phyloP scores from a whole-genome alignment of 805 yeast genomes.

The Pichia membranifaciens region DNA sequence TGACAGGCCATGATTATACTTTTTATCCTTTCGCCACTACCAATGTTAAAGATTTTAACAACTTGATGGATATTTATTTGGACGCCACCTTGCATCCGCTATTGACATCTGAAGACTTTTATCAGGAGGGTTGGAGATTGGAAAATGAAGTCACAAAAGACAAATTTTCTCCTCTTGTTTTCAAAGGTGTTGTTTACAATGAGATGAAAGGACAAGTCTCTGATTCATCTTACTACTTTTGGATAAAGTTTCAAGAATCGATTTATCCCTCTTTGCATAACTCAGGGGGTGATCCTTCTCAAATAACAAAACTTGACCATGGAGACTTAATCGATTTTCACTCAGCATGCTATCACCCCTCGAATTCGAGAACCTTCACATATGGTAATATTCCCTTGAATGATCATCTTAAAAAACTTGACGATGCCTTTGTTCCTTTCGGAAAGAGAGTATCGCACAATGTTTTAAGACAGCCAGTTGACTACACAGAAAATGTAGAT shows the following conservation, averaged over 20 bases:
- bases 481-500: slow-evolving; percentile 29
- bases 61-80: slow-evolving; percentile 80
- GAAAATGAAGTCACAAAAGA: slow-evolving; percentile 65
- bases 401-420: slow-evolving; percentile 52
- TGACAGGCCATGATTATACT: slow-evolving; percentile 97
- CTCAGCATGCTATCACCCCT: slow-evolving; percentile 73
- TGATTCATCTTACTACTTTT: slow-evolving; percentile 77
- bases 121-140: slow-evolving; percentile 96
- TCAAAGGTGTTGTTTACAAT: slow-evolving; percentile 95
- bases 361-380: slow-evolving; percentile 79
- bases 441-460: slow-evolving; percentile 40
- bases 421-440: slow-evolving; percentile 44
- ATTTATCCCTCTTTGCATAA: slow-evolving; percentile 81
- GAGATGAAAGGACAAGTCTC: slow-evolving; percentile 98
- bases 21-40: slow-evolving; percentile 96
- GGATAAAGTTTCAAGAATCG: slow-evolving; percentile 76
- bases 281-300: slow-evolving; percentile 90
- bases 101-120: slow-evolving; percentile 71
- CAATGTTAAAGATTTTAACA: slow-evolving; percentile 70
- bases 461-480: slow-evolving; percentile 43
- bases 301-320: slow-evolving; percentile 68
- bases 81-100: slow-evolving; percentile 84
- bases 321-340: slow-evolving; percentile 79
- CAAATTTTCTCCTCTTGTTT: slow-evolving; percentile 51
- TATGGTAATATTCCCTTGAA: slow-evolving; percentile 73